Conservation (phyloP, 371 early-diverging fungal species). For the Haplosporangium sp. region DNA sequence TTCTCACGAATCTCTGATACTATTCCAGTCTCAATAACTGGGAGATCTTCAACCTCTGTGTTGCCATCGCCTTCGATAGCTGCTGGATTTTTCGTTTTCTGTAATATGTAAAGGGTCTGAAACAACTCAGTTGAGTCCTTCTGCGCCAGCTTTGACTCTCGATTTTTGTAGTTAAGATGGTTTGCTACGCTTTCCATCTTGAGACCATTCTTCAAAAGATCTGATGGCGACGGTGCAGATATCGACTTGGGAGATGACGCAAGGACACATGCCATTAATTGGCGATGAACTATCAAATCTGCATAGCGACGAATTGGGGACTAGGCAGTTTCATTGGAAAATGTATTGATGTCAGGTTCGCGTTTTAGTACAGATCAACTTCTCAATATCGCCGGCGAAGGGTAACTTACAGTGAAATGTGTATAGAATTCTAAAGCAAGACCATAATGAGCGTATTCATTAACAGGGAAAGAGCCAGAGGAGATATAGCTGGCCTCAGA, state of each 20-base stretch:
- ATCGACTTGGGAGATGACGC: conserved; percentile 6
- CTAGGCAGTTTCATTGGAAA: conserved; percentile 20
- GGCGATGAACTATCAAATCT: conserved; percentile 97
- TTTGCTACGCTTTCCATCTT: conserved; percentile 66
- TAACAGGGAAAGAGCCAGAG: conserved; percentile 62
- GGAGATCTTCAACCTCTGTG: conserved; percentile 27
- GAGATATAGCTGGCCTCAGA: conserved; percentile 79
- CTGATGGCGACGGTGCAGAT: conserved; percentile 17
- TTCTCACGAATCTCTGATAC: conserved; percentile 81
- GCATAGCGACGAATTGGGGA: conserved; percentile 99
- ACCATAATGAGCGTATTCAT: conserved; percentile 85
- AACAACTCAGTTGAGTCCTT: conserved; percentile 83
- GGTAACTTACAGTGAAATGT: conserved; percentile 86
- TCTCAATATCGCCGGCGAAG: not conserved
- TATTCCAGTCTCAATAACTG: conserved; percentile 73
- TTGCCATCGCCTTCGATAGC: not conserved
- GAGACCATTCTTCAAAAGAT: conserved; percentile 57
- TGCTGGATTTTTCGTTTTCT: conserved; percentile 53
- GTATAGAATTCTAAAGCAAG: conserved; percentile 91
- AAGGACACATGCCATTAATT: conserved; percentile 66
- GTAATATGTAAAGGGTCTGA: conserved; percentile 78
- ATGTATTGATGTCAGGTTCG: not conserved
- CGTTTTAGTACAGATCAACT: not conserved
- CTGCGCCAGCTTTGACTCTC: conserved; percentile 82
- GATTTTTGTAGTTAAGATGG: conserved; percentile 75